Evolutionary conservation across 2,329 filamentous ascomycete genomes (phyloP).

Genomic region (Diplodia sapinea): DNA sequence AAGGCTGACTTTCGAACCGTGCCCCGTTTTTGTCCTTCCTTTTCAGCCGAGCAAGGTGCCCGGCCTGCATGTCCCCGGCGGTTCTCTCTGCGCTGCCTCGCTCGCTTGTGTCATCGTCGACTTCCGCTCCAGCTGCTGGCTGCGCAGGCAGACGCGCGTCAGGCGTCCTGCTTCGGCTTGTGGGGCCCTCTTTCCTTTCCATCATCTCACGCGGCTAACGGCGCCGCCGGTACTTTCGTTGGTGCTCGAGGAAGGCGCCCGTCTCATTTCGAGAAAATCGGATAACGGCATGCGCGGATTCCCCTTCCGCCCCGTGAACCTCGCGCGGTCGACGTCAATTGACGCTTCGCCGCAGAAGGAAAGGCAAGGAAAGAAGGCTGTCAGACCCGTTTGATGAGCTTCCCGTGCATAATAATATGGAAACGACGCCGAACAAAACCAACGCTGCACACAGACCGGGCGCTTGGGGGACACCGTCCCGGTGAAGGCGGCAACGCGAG

Average conservation of each 20-base stretch:
- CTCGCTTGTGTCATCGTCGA: background rate
- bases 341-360: background rate
- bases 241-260: constrained; percentile 1
- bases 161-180: constrained; percentile 15
- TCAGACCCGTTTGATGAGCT: constrained; percentile 11
- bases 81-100: background rate
- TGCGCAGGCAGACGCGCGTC: constrained; percentile 25
- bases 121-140: background rate
- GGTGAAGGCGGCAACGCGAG: constrained; percentile 19
- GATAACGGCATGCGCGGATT: constrained; percentile 9
- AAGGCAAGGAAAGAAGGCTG: background rate
- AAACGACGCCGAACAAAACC: background rate
- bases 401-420: constrained; percentile 6
- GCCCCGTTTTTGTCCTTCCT: background rate
- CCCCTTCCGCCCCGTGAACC: background rate
- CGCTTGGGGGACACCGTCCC: constrained; percentile 4
- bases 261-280: background rate
- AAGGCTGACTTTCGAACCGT: background rate
- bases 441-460: constrained; percentile 8
- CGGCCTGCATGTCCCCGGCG: background rate
- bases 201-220: background rate
- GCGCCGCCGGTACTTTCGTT: background rate
- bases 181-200: constrained; percentile 16
- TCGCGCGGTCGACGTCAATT: background rate
- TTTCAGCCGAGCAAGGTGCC: background rate